Evolutionary conservation across 345 rosid genomes (phyloP).

Genomic region (Bretschneidera sinensis): DNA sequence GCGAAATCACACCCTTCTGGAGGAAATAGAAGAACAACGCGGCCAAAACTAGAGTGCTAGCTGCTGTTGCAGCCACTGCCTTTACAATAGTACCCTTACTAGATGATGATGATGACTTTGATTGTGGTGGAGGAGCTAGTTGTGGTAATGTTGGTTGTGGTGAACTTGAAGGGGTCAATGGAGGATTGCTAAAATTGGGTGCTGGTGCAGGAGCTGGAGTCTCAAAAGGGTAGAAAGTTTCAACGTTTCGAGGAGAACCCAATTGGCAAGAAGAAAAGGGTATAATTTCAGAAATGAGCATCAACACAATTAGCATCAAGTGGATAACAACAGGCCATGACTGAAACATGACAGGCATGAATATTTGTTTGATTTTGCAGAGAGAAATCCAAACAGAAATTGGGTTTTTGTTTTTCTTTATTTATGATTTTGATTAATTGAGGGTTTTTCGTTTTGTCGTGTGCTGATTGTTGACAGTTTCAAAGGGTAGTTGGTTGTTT

Average conservation of each 20-base stretch:
- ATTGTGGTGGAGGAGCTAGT: constrained; percentile 14
- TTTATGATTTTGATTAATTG: not conserved
- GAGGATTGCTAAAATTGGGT: not conserved
- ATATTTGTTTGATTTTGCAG: constrained; percentile 15
- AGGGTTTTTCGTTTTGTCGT: constrained; percentile 6
- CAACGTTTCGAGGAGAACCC: constrained; percentile 51
- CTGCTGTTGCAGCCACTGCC: constrained; percentile 68
- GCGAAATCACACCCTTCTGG: constrained; percentile 26
- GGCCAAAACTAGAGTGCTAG: constrained; percentile 48
- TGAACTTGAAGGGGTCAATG: not conserved
- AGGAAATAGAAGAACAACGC: constrained; percentile 45
- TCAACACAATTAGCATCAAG: not conserved
- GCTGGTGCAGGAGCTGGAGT: constrained; percentile 20
- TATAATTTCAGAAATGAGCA: constrained; percentile 15
- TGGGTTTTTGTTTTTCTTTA: no score
- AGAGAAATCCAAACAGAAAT: no score
- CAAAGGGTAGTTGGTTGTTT: constrained; percentile 33
- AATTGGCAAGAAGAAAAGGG: constrained; percentile 35
- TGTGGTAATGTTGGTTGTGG: constrained; percentile 11
- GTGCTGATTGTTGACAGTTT: constrained; percentile 27
- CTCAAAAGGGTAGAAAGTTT: constrained; percentile 45
- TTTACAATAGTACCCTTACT: constrained; percentile 27
- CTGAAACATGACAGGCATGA: constrained; percentile 35
- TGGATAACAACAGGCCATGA: constrained; percentile 36
- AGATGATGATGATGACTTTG: no score